Evolutionary conservation across 306 rosid species (phyloP).

Genomic region (Rosa persica): DNA sequence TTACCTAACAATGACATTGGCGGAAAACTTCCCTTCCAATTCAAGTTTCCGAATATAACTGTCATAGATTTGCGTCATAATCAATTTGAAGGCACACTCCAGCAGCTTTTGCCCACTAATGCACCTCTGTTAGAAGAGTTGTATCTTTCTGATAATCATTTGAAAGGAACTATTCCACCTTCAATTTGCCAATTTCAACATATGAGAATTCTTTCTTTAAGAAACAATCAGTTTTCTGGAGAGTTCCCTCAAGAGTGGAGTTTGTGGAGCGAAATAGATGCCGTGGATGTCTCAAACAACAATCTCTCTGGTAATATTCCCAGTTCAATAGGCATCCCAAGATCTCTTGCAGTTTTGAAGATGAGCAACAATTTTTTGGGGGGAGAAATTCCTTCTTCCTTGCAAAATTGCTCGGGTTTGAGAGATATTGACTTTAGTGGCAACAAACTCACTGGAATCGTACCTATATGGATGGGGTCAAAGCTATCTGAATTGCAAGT

Average conservation of each 20-base stretch:
- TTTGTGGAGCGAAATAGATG: fast-evolving
- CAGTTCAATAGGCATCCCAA: neutral
- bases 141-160: neutral
- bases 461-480: conserved; percentile 17
- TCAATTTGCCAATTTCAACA: neutral
- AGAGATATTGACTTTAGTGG: conserved; percentile 13
- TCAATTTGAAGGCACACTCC: conserved; percentile 26
- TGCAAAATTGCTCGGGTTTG: conserved; percentile 16
- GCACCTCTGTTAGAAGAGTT: neutral
- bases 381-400: conserved; percentile 17
- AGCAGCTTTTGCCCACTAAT: conserved; percentile 8
- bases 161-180: neutral
- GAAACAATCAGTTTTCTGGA: neutral
- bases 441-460: conserved; percentile 13
- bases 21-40: conserved; percentile 17
- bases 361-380: conserved; percentile 6
- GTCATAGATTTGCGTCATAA: conserved; percentile 10
- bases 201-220: neutral
- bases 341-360: neutral
- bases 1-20: conserved; percentile 14
- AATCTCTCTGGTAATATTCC: neutral
- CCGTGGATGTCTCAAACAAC: neutral
- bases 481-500: neutral
- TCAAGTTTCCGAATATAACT: neutral
- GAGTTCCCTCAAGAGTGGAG: neutral